Base-by-base conservation (phyloP, 2,329 filamentous ascomycete genomes). In the Ceratocystis albifundus region DNA sequence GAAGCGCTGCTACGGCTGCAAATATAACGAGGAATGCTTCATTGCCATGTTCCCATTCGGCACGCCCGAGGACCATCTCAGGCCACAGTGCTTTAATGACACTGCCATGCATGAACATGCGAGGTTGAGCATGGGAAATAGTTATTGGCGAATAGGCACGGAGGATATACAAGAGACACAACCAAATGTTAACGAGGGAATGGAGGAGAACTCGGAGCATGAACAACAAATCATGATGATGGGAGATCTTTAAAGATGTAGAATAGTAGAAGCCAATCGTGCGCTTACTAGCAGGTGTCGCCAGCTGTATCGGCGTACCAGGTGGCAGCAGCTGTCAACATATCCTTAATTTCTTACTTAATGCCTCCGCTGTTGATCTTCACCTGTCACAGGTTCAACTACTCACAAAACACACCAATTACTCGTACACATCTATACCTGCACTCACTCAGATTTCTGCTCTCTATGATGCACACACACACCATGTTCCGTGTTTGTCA, bases 31-130 rank as follows among this genome's bases (percentile, higher is more conserved):
- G 72, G 73, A 85, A 2, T 84, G 84, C 68, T 79, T 83, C 59
- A 76, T 86, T n/a, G 83, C 84, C 1, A 85, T 87, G 71, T 88
- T 84, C 84, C 85, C 84, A 0, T 76, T 79, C 71, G 84, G 84
- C 0, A 76, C 74, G 0, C 71, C 74, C 0, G 77, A 82, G 30
- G 84, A 87, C 70, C 82, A 84, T 70, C 77, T 65, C 53, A 15
- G 15, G 7, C 68, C 68, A 4, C 55, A 20, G 22, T 69, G 68
- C 63, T 36, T 62, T 20, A 69, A 57, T 36, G 62, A 57, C 4
- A 64, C 50, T 8, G 28, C 7, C 30, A 59, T 61, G 48, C 12
- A 30, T n/a, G 45, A 46, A 7, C 15, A 28, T 55, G n/a, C 48
- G 20, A 36, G 22, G 30, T 5, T 41, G 22, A 28, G 25, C 22